A percentile compares a stretch with the other conserved stretches of the same genome.
Conservation (phyloP, 2,329 filamentous ascomycete genomes). For the Fusarium acutatum region DNA sequence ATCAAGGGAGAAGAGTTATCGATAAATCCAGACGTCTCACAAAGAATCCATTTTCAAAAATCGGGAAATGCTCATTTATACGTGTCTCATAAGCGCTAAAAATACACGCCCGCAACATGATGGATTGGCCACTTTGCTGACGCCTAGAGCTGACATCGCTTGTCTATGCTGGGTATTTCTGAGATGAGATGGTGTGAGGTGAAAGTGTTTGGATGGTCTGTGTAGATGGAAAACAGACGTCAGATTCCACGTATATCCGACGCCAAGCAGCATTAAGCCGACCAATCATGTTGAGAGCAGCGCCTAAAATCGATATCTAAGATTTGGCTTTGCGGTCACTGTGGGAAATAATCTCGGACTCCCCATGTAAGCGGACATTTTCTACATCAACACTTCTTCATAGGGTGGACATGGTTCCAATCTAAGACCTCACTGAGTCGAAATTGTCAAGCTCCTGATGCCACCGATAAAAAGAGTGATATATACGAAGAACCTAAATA, state of each 20-base stretch:
- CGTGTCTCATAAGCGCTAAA: slow-evolving; percentile 10
- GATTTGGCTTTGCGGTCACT: background rate
- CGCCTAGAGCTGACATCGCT: background rate
- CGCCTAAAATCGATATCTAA: background rate
- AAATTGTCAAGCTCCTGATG: background rate
- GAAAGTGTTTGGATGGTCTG: background rate
- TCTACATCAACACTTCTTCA: background rate
- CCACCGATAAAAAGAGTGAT: background rate
- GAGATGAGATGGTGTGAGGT: slow-evolving; percentile 3
- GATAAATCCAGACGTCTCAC: too few species aligned
- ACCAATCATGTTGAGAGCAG: background rate
- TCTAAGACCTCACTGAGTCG: background rate
- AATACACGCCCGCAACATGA: background rate
- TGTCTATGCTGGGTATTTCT: background rate
- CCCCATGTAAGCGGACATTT: background rate
- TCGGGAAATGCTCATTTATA: background rate
- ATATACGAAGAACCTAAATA: background rate
- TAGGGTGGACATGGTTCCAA: background rate
- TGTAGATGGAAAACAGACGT: background rate
- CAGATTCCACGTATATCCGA: background rate
- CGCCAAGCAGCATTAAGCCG: background rate
- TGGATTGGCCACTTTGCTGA: background rate
- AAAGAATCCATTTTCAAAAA: background rate
- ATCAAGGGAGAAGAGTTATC: too few species aligned
- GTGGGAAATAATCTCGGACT: background rate